phyloP scores from a whole-genome alignment of 192 early-diverging fungal genomes.

The Thamnidium elegans region DNA sequence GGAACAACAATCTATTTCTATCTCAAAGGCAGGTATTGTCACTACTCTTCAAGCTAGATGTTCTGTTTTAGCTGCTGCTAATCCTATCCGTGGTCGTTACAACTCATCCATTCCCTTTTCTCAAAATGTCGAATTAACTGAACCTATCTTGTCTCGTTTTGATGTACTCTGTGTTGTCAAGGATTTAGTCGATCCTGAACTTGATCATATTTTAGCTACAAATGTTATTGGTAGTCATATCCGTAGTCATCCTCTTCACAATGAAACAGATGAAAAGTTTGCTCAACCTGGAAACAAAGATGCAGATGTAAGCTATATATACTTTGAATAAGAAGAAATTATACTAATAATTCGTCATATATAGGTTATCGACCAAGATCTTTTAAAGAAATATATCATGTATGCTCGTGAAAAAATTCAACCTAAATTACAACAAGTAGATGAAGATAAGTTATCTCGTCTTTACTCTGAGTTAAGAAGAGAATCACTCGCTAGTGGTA shows the following conservation, averaged over 20 bases:
- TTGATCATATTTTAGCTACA: constrained; percentile 85
- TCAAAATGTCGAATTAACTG: constrained; percentile 97
- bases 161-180: constrained; percentile 96
- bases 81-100: constrained; percentile 83
- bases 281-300: constrained; percentile 40
- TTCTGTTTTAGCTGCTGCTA: constrained; percentile 78
- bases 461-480: constrained; percentile 90
- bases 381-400: constrained; percentile 86
- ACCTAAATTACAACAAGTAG: constrained; percentile 81
- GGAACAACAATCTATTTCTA: constrained; percentile 88
- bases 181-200: constrained; percentile 87
- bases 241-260: constrained; percentile 75
- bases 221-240: constrained; percentile 95
- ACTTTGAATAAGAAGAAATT: not conserved
- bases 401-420: constrained; percentile 75
- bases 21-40: constrained; percentile 86
- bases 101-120: constrained; percentile 90
- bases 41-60: constrained; percentile 84
- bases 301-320: constrained; percentile 52
- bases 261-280: constrained; percentile 40
- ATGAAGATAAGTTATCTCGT: constrained; percentile 83
- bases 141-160: constrained; percentile 98
- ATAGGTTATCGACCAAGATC: constrained; percentile 78
- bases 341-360: not conserved
- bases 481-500: constrained; percentile 72